Conservation (phyloP, 164 flowering plant species). For the Amborella trichopoda region DNA sequence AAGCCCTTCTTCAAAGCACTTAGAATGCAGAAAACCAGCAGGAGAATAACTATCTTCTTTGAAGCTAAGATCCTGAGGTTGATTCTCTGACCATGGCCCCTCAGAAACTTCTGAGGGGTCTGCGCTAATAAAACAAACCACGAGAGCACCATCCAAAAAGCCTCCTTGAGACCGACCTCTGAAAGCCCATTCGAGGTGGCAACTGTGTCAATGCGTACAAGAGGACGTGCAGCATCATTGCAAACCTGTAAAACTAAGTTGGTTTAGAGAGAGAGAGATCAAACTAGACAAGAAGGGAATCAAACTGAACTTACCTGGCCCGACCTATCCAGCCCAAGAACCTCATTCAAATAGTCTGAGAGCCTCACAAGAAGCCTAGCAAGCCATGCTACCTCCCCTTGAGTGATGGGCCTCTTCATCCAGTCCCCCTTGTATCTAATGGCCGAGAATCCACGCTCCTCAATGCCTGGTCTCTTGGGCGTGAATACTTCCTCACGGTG, state of each 20-base stretch:
- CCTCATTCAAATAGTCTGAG: conserved; percentile 53
- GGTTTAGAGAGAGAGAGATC: too few species aligned
- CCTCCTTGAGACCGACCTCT: conserved; percentile 33
- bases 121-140: conserved; percentile 27
- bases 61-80: conserved; percentile 73
- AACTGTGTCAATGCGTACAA: too few species aligned
- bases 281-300: too few species aligned
- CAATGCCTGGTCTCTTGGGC: conserved; percentile 42
- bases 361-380: conserved; percentile 48
- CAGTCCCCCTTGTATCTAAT: conserved; percentile 76
- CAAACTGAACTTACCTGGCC: too few species aligned
- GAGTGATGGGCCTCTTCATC: conserved; percentile 77
- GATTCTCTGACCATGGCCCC: conserved; percentile 44
- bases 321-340: conserved; percentile 37
- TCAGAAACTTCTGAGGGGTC: conserved; percentile 25
- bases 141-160: conserved; percentile 27
- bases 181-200: not conserved
- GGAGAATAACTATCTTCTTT: conserved; percentile 42
- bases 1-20: too few species aligned
- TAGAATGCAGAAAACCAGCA: conserved; percentile 23
- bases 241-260: too few species aligned
- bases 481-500: conserved; percentile 53
- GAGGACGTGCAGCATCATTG: too few species aligned
- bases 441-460: conserved; percentile 21
- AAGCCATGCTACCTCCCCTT: conserved; percentile 78